A percentile compares a stretch with the other conserved stretches of the same genome.
These are phyloP conservation scores for Nakaseomyces delphensis DNA, from an alignment of 1,139 yeast species.

Conservation along the genomic window DNA sequence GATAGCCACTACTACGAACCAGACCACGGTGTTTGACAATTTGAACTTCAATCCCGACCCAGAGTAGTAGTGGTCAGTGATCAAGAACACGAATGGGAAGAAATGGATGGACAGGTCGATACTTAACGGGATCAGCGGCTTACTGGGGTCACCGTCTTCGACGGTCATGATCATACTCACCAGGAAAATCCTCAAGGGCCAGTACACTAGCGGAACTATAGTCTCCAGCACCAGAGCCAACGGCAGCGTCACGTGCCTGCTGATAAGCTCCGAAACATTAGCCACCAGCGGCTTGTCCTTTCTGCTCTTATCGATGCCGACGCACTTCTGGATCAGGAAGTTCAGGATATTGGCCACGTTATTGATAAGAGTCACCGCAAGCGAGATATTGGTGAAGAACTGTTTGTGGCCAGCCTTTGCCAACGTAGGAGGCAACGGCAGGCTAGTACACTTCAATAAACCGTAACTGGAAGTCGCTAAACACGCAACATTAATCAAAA, in stretches of 20 bases:
- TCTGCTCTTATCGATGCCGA: neutral
- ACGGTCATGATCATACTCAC: conserved; percentile 35
- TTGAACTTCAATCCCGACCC: conserved; percentile 40
- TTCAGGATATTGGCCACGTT: conserved; percentile 18
- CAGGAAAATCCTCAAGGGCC: conserved; percentile 54
- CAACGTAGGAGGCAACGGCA: conserved; percentile 42
- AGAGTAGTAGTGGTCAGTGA: conserved; percentile 44
- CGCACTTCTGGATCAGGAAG: conserved; percentile 14
- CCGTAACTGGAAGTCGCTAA: conserved; percentile 26
- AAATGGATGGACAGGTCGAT: conserved; percentile 53
- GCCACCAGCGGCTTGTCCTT: neutral
- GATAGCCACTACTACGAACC: conserved; percentile 34
- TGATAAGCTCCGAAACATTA: conserved; percentile 10
- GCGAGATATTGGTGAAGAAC: conserved; percentile 56
- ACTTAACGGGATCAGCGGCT: conserved; percentile 37
- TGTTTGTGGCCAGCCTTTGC: conserved; percentile 56
- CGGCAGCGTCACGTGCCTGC: conserved; percentile 31
- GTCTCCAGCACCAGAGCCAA: conserved; percentile 49
- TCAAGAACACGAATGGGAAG: conserved; percentile 45
- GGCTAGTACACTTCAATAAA: conserved; percentile 18
- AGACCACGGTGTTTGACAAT: conserved; percentile 32
- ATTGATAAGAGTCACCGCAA: conserved; percentile 40
- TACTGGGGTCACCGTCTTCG: neutral
- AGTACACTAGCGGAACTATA: conserved; percentile 52
- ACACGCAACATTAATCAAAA: conserved; percentile 21